phyloP scores from a whole-genome alignment of 2,329 filamentous ascomycete species.

The Aspergillus sp. region DNA sequence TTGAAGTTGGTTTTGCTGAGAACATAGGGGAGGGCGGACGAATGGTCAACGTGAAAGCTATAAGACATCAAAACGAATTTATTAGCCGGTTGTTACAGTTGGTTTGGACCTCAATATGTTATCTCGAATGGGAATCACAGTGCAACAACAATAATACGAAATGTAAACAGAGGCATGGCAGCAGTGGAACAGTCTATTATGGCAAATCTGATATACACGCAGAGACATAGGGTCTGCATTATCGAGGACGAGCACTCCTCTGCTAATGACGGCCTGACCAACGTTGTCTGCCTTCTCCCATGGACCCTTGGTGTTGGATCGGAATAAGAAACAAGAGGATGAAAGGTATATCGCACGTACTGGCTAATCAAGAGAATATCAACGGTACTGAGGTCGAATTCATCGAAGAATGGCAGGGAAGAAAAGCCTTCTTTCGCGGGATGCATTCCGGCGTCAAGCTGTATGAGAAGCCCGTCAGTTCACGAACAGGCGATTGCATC shows the following conservation, averaged over 20 bases:
- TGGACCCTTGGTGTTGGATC: conserved; percentile 1
- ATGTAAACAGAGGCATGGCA: conserved; percentile 1
- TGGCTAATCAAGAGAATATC: conserved; percentile 97
- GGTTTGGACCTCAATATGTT: background rate
- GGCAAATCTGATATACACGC: conserved; percentile 32
- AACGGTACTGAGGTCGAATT: conserved; percentile 94
- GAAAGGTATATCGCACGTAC: conserved; percentile 56
- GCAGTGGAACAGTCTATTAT: conserved; percentile 13
- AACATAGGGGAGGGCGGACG: conserved; percentile 96
- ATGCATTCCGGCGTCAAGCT: conserved; percentile 97
- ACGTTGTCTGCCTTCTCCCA: conserved; percentile 2
- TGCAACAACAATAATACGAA: background rate
- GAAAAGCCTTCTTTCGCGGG: conserved; percentile 92
- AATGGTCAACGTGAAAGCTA: conserved; percentile 97
- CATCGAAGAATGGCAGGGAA: conserved; percentile 92
- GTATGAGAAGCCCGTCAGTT: conserved; percentile 6
- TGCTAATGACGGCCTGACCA: conserved; percentile 1
- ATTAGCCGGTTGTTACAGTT: conserved; percentile 21
- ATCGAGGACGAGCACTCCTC: conserved; percentile 5
- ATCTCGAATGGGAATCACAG: too few species aligned
- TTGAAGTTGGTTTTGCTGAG: conserved; percentile 97
- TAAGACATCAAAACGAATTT: conserved; percentile 1
- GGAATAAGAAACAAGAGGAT: conserved; percentile 6
- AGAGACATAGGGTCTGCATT: conserved; percentile 8
- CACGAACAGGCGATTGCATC: background rate